phyloP scores from a whole-genome alignment of 768 basidiomycete species.

The Suillus spraguei region DNA sequence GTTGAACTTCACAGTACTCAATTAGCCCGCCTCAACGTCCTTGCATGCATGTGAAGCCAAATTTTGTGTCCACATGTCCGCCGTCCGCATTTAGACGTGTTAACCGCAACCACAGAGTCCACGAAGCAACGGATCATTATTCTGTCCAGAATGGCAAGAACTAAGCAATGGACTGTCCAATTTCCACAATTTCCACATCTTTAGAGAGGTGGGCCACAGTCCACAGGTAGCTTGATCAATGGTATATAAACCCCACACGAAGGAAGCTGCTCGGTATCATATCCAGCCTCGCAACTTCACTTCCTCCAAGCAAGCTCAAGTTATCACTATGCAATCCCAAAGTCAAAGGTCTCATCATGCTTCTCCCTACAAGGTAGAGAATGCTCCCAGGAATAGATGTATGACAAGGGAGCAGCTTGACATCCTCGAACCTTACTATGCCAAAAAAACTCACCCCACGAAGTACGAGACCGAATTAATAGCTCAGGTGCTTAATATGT shows the following conservation, averaged over 20 bases:
- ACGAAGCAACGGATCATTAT: neutral
- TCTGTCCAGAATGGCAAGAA: neutral
- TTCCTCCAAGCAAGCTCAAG: neutral
- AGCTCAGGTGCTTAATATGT: neutral
- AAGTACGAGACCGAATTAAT: neutral
- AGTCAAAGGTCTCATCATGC: neutral
- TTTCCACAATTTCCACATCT: neutral
- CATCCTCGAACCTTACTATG: conserved; percentile 1
- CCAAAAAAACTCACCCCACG: neutral
- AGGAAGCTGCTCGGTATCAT: neutral
- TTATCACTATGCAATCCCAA: neutral
- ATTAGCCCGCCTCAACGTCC: too few relatives aligned
- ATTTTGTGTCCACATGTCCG: too few relatives aligned
- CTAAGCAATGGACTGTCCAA: neutral
- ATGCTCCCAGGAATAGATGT: neutral
- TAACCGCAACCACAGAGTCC: too few relatives aligned
- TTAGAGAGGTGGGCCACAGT: neutral
- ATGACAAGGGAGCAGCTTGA: conserved; percentile 3
- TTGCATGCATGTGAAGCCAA: too few relatives aligned
- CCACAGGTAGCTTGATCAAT: neutral
- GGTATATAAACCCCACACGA: neutral
- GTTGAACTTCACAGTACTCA: too few relatives aligned
- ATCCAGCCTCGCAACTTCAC: neutral
- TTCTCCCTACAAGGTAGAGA: neutral
- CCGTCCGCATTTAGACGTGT: too few relatives aligned